Evolutionary conservation across 2,329 filamentous ascomycete species (phyloP).

Genomic region (Pyricularia sp.): DNA sequence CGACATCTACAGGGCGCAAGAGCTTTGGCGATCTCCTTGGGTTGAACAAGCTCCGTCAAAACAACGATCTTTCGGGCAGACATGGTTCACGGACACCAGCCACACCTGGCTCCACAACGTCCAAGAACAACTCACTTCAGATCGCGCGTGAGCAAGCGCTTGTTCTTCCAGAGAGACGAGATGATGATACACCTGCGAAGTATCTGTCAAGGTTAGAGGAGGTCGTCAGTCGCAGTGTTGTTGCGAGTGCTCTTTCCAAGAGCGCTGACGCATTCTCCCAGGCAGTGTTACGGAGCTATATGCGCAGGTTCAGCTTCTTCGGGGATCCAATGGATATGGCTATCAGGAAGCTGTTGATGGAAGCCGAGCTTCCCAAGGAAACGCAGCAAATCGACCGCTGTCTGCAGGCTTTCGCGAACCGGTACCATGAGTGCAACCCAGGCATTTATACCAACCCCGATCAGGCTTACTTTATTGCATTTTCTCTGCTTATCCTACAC

Average conservation of each 20-base stretch:
- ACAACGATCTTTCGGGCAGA: conserved; percentile 55
- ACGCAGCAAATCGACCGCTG: conserved; percentile 96
- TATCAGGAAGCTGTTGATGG: conserved; percentile 88
- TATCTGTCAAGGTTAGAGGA: conserved; percentile 79
- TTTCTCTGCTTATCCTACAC: conserved; percentile 89
- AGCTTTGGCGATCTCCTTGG: conserved; percentile 86
- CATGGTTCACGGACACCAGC: conserved; percentile 56
- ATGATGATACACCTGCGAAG: conserved; percentile 80
- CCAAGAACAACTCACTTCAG: conserved; percentile 75
- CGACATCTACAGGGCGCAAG: conserved; percentile 79
- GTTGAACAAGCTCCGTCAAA: conserved; percentile 65
- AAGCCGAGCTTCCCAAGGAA: conserved; percentile 89
- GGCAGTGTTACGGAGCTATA: conserved; percentile 81
- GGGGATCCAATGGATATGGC: conserved; percentile 98
- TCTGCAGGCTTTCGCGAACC: conserved; percentile 84
- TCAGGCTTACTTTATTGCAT: conserved; percentile 96
- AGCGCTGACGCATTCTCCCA: conserved; percentile 73
- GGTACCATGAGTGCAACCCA: conserved; percentile 96
- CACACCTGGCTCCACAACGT: conserved; percentile 56
- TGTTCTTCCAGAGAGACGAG: conserved; percentile 63
- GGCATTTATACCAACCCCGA: conserved; percentile 85
- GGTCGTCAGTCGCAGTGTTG: conserved; percentile 63
- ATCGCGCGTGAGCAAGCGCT: conserved; percentile 54
- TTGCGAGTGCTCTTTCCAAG: conserved; percentile 77
- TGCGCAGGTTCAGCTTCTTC: conserved; percentile 90